Base-by-base conservation (phyloP, 2,329 filamentous ascomycete species). In the Monilinia aucupariae region DNA sequence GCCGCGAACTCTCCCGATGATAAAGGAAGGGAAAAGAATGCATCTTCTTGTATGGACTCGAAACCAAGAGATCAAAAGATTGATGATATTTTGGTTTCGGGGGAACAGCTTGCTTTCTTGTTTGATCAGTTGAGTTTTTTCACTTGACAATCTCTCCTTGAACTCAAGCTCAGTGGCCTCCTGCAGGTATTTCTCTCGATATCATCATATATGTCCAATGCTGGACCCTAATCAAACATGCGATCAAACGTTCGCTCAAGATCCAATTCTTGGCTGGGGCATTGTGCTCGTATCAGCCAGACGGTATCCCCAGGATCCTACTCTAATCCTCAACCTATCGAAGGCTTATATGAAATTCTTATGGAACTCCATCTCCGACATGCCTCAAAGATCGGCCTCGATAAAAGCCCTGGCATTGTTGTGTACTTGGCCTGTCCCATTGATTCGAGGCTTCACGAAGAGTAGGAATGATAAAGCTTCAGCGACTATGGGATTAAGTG, bases 251-350 rank as follows among this genome's bases (percentile, higher is more conserved):
- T 82, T 82, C 67, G 78, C 78, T 17, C 76, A 80, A 41, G 85
- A 82, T 50, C 83, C 82, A n/a, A 75, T 89, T 7, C 78, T 88
- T n/a, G 87, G 87, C 73, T 89, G 86, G 86, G 84, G 84, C 32
- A 84, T 88, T 54, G 78, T 88, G 51, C 81, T 82, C 45, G 80
- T 87, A 47, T 85, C 85, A 13, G 81, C 84, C 43, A 81, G 86
- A 45, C 81, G 85, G 55, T 87, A 82, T 65, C 78, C 79, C 22
- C 72, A 76, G 9, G 83, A 86, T 65, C 76, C 80, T 0, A 76
- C 76, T 15, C 75, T 88, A 30, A 76, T 88, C 8, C 37, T 59
- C 56, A 50, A 55, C 22, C 52, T 71, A 15, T 59, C 59, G 4
- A 22, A 55, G 0, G 64, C 65, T 17, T 69, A 61, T 32, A 63